Evolutionary conservation across 495 filamentous ascomycete genomes (phyloP), one percentile per base, ranked within the genome.

Genomic region (Daldinia bambusicola): DNA sequence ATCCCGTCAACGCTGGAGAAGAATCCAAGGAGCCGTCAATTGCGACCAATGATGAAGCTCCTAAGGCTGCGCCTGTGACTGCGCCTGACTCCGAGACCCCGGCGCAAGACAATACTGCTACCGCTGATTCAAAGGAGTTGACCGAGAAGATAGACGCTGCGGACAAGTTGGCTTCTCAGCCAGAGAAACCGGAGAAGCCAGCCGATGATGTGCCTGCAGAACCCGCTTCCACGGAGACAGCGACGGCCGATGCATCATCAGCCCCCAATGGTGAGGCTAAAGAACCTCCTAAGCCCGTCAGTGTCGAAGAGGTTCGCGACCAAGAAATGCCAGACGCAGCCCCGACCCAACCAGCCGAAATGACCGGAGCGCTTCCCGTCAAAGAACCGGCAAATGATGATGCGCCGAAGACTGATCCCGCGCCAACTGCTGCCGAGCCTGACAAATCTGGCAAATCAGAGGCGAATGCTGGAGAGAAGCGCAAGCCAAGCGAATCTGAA

Each of bases 401-500:
- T 26, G 26, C 26, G 37, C 55, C 67, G 10, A 68, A 74, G n/a
- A 50, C 40, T 32, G 70, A 68, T 41, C 18, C 69, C 0, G 26
- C 53, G n/a, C 16, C 55, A 40, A 53, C 40, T 5, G 37, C 60
- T 38, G 22, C 55, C 18, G 62, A 71, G 18, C 16, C 63, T 20
- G 61, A 61, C 6, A 67, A 66, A 16, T 14, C 61, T 12, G 61
- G 66, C 6, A 70, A 66, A 16, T 14, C 61, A 12, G 61, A 69
- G 36, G 51, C 45, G 7, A 61, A 26, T 22, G 48, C 56, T 13
- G 66, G 72, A 41, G 70, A 71, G 32, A 80, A 80, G 61, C 77
- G 77, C 55, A 78, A 79, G 61, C 61, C 74, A 30, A 66, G 69
- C 31, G 67, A 75, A 31, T 63, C 67, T n/a, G 53, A 63, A n/a